Evolutionary conservation across 140 eudicot genomes (phyloP), one percentile per base, ranked within the genome.

Genomic region (Bidens hawaiensis): DNA sequence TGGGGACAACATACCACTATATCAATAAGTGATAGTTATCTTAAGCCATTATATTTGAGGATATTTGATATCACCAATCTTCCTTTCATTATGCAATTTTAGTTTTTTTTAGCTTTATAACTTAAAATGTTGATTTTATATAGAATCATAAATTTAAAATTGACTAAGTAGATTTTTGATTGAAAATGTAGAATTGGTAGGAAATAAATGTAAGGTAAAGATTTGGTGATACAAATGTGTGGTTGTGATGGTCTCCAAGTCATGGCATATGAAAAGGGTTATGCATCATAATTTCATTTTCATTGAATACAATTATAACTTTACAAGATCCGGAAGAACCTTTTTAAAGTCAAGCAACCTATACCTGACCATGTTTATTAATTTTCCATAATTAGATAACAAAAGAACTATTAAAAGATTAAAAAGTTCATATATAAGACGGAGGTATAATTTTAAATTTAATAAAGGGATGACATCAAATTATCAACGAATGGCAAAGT

Each of bases 231-330:
- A 48, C 14, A 34, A 60, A 48, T 70, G 19, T 11, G 45, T 48
- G 62, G 68, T 34, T 49, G 60, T 23, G 49, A 69, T 34, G 25
- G 49, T 59, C 51, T 31, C 75, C 75, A 60, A 27, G 60, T 43
- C 42, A 72, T 47, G 43, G 43, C 22, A 54, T 27, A 24, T 64
- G 28, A 71, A 71, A 71, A 43, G 59, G 70, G 57, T 30, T 62
- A 42, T 72, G 48, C 65, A 60, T 72, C 65, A 63, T 72, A 46
- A 57, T 31, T 50, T 71, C 71, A 23, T 51, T 72, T 72, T 72
- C 77, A 63, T 42, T 72, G 58, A 55, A 63, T 70, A 36, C 12
- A 38, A 23, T 17, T 60, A 24, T 38, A 46, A n/a, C n/a, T n/a
- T n/a, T n/a, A n/a, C n/a, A n/a, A 27, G 33, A 41, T 62, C 34